Evolutionary conservation across 2,329 filamentous ascomycete genomes (phyloP), one percentile per base, ranked within the genome.

Genomic region (Thielaviopsis punctulata): DNA sequence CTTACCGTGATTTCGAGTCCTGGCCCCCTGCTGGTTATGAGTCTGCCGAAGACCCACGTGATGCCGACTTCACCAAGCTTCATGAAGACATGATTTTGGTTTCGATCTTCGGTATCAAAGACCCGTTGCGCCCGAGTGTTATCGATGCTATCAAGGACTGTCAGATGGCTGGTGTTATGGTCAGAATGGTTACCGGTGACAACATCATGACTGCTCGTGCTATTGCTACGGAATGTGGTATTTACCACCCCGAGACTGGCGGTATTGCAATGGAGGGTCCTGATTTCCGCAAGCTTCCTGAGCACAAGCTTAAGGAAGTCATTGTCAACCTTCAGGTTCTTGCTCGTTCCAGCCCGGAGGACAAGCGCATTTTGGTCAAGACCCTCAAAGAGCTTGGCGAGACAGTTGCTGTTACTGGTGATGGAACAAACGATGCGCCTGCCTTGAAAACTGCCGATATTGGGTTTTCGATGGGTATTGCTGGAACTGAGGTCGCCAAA

Each of bases 181-280:
- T 82, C 45, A 79, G 81, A 58, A 84, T 85, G 80, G 81, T 85
- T 48, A 85, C 81, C 33, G 80, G 79, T 58, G 81, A 84, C 65
- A 84, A 85, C 59, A 67, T 85, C 56, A 70, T 79, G 19, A 88
- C 84, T 21, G 84, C 82, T 8, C 77, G 76, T 49, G 84, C 84
- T 2, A 88, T 88, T 58, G 82, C 84, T 1, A 72, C 69, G 8
- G 80, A 86, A 56, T 86, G 84, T 58, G 82, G 84, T 52, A 85
- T 87, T 54, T 73, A 73, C 64, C 73, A 72, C 36, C 57, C 64
- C 13, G 68, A 64, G 24, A 57, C 60, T 4, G 74, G 75, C 44
- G 79, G 75, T 4, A 65, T 80, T 55, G 75, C 80, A 48, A 82
- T 85, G 79, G 80, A 84, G 65, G 81, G 80, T 0, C 80, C 79